Evolutionary conservation across 208 protist genomes (phyloP).

Genomic region (Trichomonas tenax): DNA sequence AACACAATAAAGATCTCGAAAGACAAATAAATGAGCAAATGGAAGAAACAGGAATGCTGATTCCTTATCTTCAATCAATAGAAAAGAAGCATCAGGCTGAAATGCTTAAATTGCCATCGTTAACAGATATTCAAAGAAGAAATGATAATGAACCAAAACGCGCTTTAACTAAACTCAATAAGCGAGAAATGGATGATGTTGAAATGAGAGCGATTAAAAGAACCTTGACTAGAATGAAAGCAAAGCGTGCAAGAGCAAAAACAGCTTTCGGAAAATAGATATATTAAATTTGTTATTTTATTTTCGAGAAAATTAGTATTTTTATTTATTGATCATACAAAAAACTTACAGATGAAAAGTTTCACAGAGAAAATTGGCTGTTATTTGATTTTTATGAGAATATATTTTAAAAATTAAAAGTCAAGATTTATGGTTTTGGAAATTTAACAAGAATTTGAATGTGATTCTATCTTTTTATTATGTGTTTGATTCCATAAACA

Average conservation of each 20-base stretch:
- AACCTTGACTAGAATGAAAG: neutral
- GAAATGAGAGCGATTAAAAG: neutral
- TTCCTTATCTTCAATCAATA: neutral
- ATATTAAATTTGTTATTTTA: neutral
- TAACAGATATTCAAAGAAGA: neutral
- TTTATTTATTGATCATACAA: too few species aligned
- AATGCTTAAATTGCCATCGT: neutral
- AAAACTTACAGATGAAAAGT: too few species aligned
- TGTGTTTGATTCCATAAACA: too few species aligned
- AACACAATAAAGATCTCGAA: neutral
- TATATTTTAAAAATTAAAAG: too few species aligned
- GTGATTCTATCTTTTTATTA: too few species aligned
- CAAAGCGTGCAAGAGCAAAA: neutral
- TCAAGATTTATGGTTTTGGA: too few species aligned
- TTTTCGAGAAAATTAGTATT: too few species aligned
- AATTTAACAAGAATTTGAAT: too few species aligned
- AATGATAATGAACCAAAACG: neutral
- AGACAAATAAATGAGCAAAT: neutral
- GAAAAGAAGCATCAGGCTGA: neutral
- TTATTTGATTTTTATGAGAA: too few species aligned
- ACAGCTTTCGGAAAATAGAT: neutral
- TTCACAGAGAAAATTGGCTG: too few species aligned
- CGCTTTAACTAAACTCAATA: neutral
- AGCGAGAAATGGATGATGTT: neutral
- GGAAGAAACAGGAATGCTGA: neutral